Evolutionary conservation across 208 protist genomes (phyloP).

Genomic region (Trypanosoma boissoni): DNA sequence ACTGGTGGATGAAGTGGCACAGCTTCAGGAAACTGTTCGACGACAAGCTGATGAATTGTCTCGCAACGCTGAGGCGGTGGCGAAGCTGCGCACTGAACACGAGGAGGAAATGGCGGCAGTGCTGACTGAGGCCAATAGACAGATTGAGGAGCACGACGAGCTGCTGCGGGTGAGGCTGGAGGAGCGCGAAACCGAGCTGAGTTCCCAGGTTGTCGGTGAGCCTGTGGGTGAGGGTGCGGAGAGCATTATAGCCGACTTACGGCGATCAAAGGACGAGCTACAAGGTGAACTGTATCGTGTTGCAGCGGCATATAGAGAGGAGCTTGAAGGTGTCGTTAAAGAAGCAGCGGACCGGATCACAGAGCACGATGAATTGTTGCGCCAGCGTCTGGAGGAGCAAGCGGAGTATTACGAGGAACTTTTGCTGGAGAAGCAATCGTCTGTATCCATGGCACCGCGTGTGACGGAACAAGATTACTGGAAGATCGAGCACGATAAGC

Average conservation of each 20-base stretch:
- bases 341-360: not conserved
- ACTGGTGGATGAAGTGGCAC: conserved; percentile 17
- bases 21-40: not conserved
- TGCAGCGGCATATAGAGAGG: conserved; percentile 22
- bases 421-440: not conserved
- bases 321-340: conserved; percentile 14
- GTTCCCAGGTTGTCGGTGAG: conserved; percentile 1
- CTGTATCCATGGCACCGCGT: too few relatives aligned
- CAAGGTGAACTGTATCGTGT: conserved; percentile 10
- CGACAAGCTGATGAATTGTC: conserved; percentile 3
- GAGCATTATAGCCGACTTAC: conserved; percentile 5
- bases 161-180: conserved; percentile 26
- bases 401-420: conserved; percentile 10
- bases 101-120: conserved; percentile 56
- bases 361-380: not conserved
- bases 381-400: conserved; percentile 3
- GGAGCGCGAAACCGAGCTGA: conserved; percentile 19
- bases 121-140: conserved; percentile 42
- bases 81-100: conserved; percentile 25
- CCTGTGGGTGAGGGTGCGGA: conserved; percentile 17
- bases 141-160: conserved; percentile 52
- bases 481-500: conserved; percentile 29
- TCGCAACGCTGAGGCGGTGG: conserved; percentile 7
- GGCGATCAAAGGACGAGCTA: not conserved
- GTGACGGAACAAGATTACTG: conserved; percentile 3